These are phyloP conservation scores for Mucor indicus DNA, from an alignment of 371 early-diverging fungal species.

Conservation along the genomic window DNA sequence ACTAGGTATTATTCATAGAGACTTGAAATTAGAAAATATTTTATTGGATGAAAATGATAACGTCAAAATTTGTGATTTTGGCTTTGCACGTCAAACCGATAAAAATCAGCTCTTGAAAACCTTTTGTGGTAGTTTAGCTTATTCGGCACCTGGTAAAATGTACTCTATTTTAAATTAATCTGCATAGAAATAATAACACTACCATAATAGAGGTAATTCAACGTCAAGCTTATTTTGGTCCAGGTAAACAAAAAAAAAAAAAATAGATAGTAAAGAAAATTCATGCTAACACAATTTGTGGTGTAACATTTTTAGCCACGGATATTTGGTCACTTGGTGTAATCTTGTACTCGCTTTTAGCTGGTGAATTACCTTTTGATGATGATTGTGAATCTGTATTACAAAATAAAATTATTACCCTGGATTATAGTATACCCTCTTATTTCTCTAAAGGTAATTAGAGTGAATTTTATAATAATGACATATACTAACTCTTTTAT, in stretches of 20 bases:
- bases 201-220: constrained; percentile 53
- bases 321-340: constrained; percentile 83
- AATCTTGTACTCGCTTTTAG: constrained; percentile 68
- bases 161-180: neutral
- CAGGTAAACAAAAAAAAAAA: constrained; percentile 28
- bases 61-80: constrained; percentile 87
- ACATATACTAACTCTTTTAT: neutral
- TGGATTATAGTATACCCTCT: constrained; percentile 64
- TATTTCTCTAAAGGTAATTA: constrained; percentile 50
- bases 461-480: neutral
- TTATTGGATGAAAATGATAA: constrained; percentile 70
- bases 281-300: too few species aligned
- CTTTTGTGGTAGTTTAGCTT: constrained; percentile 82
- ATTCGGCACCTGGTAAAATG: constrained; percentile 69
- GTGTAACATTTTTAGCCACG: constrained; percentile 54
- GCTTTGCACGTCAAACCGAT: constrained; percentile 77
- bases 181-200: neutral
- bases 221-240: constrained; percentile 70
- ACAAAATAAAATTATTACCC: constrained; percentile 58
- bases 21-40: constrained; percentile 85
- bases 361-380: constrained; percentile 75
- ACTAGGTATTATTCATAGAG: constrained; percentile 73
- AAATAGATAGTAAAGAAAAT: neutral
- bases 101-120: constrained; percentile 70
- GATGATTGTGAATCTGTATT: constrained; percentile 66